Percentiles rank a stretch among this genome's conserved stretches.
phyloP scores from a whole-genome alignment of 495 filamentous ascomycete genomes.

The Aspergillus coremiiformis region DNA sequence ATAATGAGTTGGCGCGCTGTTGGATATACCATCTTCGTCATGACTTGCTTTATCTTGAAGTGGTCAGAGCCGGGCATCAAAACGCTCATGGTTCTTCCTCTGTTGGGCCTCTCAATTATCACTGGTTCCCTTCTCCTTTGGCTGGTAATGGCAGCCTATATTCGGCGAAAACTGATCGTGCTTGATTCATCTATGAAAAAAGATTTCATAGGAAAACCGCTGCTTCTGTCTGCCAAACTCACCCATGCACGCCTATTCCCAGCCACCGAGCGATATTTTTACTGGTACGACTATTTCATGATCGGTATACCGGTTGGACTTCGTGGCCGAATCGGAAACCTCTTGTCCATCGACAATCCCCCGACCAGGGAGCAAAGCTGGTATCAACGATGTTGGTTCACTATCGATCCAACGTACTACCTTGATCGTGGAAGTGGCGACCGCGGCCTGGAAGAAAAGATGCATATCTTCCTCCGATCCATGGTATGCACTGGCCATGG shows the following conservation, averaged over 20 bases:
- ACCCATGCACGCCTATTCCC: conserved; percentile 7
- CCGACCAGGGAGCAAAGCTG: background rate
- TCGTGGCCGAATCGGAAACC: conserved; percentile 5
- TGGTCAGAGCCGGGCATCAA: too few relatives aligned
- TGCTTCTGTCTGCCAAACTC: conserved; percentile 9
- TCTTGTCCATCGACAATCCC: conserved; percentile 4
- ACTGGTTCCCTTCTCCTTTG: too few relatives aligned
- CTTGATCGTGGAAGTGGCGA: conserved; percentile 9
- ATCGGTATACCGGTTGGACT: conserved; percentile 11
- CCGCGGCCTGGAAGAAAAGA: conserved; percentile 8
- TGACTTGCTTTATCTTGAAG: too few relatives aligned
- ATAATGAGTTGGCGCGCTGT: too few relatives aligned
- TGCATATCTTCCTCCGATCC: conserved; percentile 5
- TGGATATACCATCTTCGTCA: too few relatives aligned
- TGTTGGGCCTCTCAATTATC: too few relatives aligned
- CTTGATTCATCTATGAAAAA: too few relatives aligned
- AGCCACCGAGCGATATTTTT: conserved; percentile 7
- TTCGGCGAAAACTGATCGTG: too few relatives aligned
- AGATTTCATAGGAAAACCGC: conserved; percentile 14
- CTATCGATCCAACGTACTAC: conserved; percentile 1
- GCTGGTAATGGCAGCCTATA: too few relatives aligned
- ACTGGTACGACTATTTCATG: conserved; percentile 6
- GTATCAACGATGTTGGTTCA: conserved; percentile 13
- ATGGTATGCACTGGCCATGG: too few relatives aligned
- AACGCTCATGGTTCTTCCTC: too few relatives aligned